Base-by-base conservation (phyloP, 495 filamentous ascomycete species). In the Darksidea phi region DNA sequence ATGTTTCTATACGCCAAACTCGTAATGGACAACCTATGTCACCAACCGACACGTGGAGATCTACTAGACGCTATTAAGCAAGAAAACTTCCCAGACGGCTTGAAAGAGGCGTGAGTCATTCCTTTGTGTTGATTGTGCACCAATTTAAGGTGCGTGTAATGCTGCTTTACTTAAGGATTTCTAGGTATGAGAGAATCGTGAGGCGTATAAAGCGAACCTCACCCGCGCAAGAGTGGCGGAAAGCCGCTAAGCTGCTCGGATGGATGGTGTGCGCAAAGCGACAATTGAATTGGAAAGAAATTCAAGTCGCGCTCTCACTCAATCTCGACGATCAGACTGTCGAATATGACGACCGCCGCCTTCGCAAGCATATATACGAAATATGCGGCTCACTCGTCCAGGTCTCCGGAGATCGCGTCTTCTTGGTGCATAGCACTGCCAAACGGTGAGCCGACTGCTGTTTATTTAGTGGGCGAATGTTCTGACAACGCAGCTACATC, bases 1-100 rank as follows among this genome's bases (percentile, higher is more conserved):
- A 80, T 80, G 76, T 82, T 80, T 65, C 64, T 82, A 5, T 82
- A 72, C 60, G 77, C 76, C 15, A 68, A 70, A n/a, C 66, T 82
- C 25, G 76, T 77, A 10, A 71, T 79, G 46, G 55, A 71, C 12
- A 75, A 80, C 49, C 57, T 82, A 15, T 42, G 67, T 1, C 47
- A 62, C 7, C 77, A 79, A 53, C 52, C 67, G 2, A 70, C 64
- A 7, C 28, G 48, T 25, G 54, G 53, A 15, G 28, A 68, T 24
- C 28, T 81, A 2, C 59, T 69, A 21, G 37, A 66, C 12, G 73
- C 78, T 50, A 42, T 77, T 18, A 26, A 48, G 34, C 10, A 32
- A 24, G 53, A 64, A 18, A 73, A 54, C 2, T 69, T 79, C 56
- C 78, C 79, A 0, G 49, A 49, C 15, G 72, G 66, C 5, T 63